A percentile compares a stretch with the other conserved stretches of the same genome.
Evolutionary conservation across 2,329 filamentous ascomycete species (phyloP).

Genomic region (Ilyonectria robusta): DNA sequence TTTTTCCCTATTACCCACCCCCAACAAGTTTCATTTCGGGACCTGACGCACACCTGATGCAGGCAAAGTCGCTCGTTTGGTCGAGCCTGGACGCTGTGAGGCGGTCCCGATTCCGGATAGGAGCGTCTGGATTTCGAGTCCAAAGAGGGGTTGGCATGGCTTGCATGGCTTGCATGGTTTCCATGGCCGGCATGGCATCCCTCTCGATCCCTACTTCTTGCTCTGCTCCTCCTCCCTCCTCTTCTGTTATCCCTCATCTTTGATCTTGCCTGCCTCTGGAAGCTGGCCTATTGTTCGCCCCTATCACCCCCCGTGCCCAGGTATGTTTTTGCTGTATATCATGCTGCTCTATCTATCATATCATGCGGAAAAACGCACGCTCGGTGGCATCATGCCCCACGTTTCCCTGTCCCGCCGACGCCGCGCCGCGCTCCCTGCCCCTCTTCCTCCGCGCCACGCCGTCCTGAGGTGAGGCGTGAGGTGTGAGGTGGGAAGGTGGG

Average conservation of each 20-base stretch:
- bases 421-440: constrained; percentile 30
- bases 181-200: not conserved
- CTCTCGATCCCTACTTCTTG: not conserved
- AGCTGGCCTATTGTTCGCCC: not conserved
- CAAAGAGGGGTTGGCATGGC: not conserved
- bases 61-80: not conserved
- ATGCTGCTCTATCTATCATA: constrained; percentile 31
- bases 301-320: not conserved
- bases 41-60: not conserved
- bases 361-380: constrained; percentile 34
- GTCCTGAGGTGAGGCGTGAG: constrained; percentile 7
- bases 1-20: not conserved
- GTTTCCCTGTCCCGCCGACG: constrained; percentile 31
- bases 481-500: not conserved
- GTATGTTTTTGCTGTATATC: constrained; percentile 10
- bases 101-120: not conserved
- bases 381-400: constrained; percentile 46
- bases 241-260: not conserved
- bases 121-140: not conserved
- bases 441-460: constrained; percentile 34
- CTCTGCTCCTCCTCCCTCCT: not conserved
- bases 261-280: not conserved
- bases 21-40: constrained; percentile 12
- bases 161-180: not conserved
- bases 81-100: not conserved